Base-by-base conservation (phyloP, 148 eudicot genomes). In the Camellia lanceoleosa region DNA sequence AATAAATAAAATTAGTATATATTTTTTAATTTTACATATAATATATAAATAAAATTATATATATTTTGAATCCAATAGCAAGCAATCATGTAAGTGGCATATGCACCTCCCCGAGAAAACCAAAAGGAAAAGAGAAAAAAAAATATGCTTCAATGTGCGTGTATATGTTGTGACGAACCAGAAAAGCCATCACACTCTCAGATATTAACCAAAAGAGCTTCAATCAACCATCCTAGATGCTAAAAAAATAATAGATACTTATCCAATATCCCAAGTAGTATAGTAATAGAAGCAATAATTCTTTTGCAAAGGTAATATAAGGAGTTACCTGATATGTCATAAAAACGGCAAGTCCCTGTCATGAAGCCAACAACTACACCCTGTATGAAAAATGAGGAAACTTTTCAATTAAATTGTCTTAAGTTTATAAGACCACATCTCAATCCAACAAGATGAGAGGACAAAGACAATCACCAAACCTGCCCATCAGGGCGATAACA, bases 401-500 rank as follows among this genome's bases (percentile, higher is more conserved):
- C 18, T 4, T 9, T 56, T 62, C 42, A 19, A 30, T 13, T 75
- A 2, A 51, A 76, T 19, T 60, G 16, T 38, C 58, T 54, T 19
- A 44, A 54, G 46, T 72, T 69, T 64, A 61, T 41, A 42, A 16
- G 75, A 41, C 41, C 3, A 73, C 49, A 66, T 12, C 16, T 55
- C 77, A 30, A 38, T 61, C 23, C 20, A 65, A 30, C n/a, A 64
- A 68, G 59, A 63, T 44, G 41, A 61, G 71, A 82, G 49, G 38
- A 74, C 51, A 43, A 30, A 61, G 43, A 49, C 8, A 82, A 66
- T 77, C 43, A 78, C 81, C 87, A 79, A 80, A 92, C 98, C 97
- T 89, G 80, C 62, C 93, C 98, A 91, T 87, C 90, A 68, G 98
- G 98, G 73, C 88, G 91, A 82, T 93, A 94, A 78, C 92, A 85